Percentiles rank a stretch among this genome's conserved stretches.
Conservation (phyloP, 331 rosid species). For the Arachis monticola region DNA sequence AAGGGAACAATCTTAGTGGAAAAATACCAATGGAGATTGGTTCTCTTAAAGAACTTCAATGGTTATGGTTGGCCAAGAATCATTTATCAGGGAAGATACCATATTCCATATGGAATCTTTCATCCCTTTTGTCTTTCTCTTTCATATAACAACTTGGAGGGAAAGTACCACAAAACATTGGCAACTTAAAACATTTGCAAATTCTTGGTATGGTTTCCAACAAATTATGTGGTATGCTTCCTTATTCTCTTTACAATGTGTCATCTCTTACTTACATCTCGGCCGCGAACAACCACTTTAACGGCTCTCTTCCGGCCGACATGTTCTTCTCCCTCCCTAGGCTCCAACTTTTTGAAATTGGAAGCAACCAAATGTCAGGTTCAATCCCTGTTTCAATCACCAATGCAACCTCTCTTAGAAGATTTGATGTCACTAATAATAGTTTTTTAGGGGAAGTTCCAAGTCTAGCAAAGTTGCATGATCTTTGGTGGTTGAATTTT, state of each 20-base stretch:
- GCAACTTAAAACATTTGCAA: slow-evolving; percentile 18
- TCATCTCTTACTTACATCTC: slow-evolving; percentile 40
- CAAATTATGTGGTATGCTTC: slow-evolving; percentile 45
- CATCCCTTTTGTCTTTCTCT: slow-evolving; percentile 34
- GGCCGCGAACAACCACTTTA: slow-evolving; percentile 31
- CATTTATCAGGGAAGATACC: slow-evolving; percentile 27
- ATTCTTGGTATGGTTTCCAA: slow-evolving; percentile 20
- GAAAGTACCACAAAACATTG: slow-evolving; percentile 41
- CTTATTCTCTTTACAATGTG: slow-evolving; percentile 48
- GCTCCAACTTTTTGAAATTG: slow-evolving; percentile 36
- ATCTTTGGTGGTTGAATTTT: not conserved
- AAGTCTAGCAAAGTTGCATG: slow-evolving; percentile 29
- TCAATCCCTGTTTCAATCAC: slow-evolving; percentile 45
- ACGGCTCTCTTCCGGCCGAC: slow-evolving; percentile 53
- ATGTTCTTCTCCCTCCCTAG: slow-evolving; percentile 54
- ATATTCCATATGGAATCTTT: slow-evolving; percentile 38
- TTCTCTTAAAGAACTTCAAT: slow-evolving; percentile 3
- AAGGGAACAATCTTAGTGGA: slow-evolving; percentile 41
- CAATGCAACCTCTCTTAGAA: slow-evolving; percentile 34
- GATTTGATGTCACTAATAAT: not conserved
- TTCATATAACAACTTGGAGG: slow-evolving; percentile 30
- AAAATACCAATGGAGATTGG: slow-evolving; percentile 43
- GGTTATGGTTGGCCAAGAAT: not conserved
- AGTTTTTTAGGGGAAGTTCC: slow-evolving; percentile 50
- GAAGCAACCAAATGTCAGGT: slow-evolving; percentile 39